These are phyloP conservation scores for Nelumbo lutea DNA, from an alignment of 164 flowering plant species.

Conservation along the genomic window DNA sequence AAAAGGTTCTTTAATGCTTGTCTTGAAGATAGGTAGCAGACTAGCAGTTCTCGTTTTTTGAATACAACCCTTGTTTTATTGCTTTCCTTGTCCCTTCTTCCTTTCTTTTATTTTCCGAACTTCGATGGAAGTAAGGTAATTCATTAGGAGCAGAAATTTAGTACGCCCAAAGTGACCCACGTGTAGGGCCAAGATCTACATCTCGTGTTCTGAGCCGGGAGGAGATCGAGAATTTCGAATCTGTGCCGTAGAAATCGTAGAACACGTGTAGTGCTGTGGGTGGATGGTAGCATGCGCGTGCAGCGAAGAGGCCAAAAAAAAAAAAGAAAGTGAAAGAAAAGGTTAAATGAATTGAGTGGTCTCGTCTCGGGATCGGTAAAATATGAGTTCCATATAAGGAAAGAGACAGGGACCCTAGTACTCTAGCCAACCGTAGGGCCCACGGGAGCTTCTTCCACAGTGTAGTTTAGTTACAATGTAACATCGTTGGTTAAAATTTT, in stretches of 20 bases:
- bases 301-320: neutral
- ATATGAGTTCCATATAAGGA: neutral
- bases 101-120: neutral
- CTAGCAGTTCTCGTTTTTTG: neutral
- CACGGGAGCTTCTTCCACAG: neutral
- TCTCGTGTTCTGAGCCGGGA: neutral
- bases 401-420: neutral
- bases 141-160: neutral
- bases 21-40: constrained; percentile 1
- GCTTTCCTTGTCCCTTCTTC: neutral
- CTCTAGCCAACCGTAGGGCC: neutral
- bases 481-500: no score
- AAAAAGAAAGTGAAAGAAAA: neutral
- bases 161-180: neutral
- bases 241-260: neutral
- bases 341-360: neutral
- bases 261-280: constrained; percentile 5
- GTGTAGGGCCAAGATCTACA: constrained; percentile 2
- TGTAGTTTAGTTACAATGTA: no score
- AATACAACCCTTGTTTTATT: neutral
- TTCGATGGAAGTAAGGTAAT: neutral
- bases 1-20: neutral
- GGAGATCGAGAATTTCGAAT: neutral
- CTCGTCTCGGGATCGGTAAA: constrained; percentile 10
- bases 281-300: constrained; percentile 2